Evolutionary conservation across 352 stramenopile genomes (phyloP).

Genomic region (Pythium rishiriense): DNA sequence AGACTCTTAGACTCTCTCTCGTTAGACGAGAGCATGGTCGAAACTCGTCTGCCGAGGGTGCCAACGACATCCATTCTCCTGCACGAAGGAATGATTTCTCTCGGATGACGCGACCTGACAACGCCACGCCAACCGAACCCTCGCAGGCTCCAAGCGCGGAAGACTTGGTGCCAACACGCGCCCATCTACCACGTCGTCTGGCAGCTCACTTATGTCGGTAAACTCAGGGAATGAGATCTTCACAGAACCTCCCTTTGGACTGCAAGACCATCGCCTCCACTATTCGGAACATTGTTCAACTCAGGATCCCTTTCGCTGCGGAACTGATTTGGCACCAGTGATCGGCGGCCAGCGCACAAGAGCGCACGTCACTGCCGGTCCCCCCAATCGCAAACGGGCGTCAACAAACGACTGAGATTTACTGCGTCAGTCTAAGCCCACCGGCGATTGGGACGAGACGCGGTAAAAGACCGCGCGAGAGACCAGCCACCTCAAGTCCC

Average conservation of each 20-base stretch:
- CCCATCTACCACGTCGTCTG: background rate
- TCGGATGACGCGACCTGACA: background rate
- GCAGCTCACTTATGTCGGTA: background rate
- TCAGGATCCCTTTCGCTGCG: background rate
- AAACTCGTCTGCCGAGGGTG: too few species aligned
- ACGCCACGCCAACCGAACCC: background rate
- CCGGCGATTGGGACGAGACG: slow-evolving; percentile 3
- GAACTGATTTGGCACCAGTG: slow-evolving; percentile 8
- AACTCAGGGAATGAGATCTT: background rate
- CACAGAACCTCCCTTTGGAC: too few species aligned
- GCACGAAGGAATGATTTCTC: too few species aligned
- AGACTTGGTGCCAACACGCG: too few species aligned
- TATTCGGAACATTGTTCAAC: background rate
- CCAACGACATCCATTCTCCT: too few species aligned
- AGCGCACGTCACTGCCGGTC: slow-evolving; percentile 7
- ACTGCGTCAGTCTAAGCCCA: background rate
- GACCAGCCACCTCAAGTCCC: slow-evolving; percentile 15
- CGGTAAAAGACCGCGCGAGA: background rate
- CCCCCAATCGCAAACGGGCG: background rate
- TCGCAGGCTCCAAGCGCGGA: too few species aligned
- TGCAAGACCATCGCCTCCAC: background rate
- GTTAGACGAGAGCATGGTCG: too few species aligned
- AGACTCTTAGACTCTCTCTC: too few species aligned
- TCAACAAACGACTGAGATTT: slow-evolving; percentile 13
- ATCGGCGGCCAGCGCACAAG: slow-evolving; percentile 4